These are phyloP conservation scores for Penicillium janthinellum DNA, from an alignment of 2,329 filamentous ascomycete genomes.

Conservation along the genomic window DNA sequence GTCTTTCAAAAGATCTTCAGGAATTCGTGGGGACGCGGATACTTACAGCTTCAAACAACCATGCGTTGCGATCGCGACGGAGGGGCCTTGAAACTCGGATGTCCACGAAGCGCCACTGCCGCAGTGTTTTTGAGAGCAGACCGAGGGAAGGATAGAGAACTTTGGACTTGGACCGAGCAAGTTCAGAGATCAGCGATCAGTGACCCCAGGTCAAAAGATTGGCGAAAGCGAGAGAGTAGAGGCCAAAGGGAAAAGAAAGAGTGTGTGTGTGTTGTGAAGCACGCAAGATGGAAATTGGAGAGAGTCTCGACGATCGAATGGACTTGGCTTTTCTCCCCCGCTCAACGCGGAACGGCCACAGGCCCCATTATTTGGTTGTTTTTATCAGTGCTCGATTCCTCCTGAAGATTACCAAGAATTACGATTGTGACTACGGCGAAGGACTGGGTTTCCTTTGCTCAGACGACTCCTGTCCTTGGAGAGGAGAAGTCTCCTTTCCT, in stretches of 20 bases:
- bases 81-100: slow-evolving; percentile 2
- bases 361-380: neutral
- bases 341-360: neutral
- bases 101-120: slow-evolving; percentile 13
- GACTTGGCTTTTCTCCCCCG: slow-evolving; percentile 1
- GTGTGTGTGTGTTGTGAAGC: neutral
- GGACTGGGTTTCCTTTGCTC: neutral
- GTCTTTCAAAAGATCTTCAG: neutral
- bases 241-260: neutral
- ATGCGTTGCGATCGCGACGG: slow-evolving; percentile 22
- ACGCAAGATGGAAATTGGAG: neutral
- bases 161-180: neutral
- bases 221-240: slow-evolving; percentile 6
- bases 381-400: neutral
- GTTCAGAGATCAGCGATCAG: neutral
- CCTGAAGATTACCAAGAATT: neutral
- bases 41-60: slow-evolving; percentile 18
- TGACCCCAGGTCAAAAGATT: neutral
- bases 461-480: neutral
- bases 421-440: neutral
- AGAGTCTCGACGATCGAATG: neutral
- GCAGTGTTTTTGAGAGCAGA: neutral
- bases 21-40: slow-evolving; percentile 6
- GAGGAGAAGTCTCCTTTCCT: neutral
- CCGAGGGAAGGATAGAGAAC: neutral